Conservation (phyloP, 108 stramenopile species). For the Nitzschia palea region DNA sequence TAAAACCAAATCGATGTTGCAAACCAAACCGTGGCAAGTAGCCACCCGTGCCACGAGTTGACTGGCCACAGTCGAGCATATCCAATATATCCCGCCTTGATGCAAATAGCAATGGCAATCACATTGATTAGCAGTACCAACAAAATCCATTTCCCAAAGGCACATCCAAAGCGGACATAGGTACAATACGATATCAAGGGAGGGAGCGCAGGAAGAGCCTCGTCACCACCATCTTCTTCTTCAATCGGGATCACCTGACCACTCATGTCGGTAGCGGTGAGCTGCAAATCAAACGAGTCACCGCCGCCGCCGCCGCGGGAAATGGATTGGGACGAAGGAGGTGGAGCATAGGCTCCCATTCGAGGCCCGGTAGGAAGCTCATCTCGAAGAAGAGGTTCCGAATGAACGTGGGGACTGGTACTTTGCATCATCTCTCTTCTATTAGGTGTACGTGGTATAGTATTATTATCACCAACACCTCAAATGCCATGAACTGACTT, state of each 20-base stretch:
- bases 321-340: neutral
- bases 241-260: neutral
- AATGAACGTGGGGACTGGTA: neutral
- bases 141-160: conserved; percentile 5
- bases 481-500: too few species aligned
- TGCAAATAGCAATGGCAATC: neutral
- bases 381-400: conserved; percentile 7
- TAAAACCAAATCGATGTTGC: conserved; percentile 4
- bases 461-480: too few species aligned
- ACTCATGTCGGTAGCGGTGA: neutral
- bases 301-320: neutral
- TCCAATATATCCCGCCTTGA: neutral
- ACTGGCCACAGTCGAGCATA: conserved; percentile 2
- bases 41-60: conserved; percentile 1
- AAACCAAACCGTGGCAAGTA: conserved; percentile 2
- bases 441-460: too few species aligned
- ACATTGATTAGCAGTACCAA: neutral
- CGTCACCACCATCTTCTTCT: neutral
- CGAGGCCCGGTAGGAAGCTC: neutral
- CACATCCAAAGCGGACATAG: conserved; percentile 2
- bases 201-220: conserved; percentile 10
- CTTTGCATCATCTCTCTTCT: too few species aligned
- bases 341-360: conserved; percentile 19
- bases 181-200: conserved; percentile 8
- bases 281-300: conserved; percentile 5